Evolutionary conservation across 2,329 filamentous ascomycete genomes (phyloP), one percentile per base, ranked within the genome.

Genomic region (Cytospora paraplurivora): DNA sequence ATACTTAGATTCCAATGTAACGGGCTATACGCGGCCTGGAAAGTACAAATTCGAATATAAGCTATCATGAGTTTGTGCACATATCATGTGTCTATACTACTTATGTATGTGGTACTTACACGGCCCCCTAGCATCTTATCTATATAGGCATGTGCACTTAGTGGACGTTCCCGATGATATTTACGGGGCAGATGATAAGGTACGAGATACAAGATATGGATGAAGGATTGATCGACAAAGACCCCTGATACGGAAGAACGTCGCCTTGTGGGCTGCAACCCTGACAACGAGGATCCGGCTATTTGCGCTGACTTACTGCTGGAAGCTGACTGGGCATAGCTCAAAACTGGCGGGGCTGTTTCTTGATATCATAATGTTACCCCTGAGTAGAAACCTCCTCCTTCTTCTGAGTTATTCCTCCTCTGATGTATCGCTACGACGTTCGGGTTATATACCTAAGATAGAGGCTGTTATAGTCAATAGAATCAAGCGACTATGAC

Each of bases 251-350:
- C 38, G 38, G 44, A 19, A 47, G n/a, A n/a, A 11, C 44, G n/a
- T 47, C 44, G 44, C 44, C 44, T 47, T 47, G 44, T 47, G 44
- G 44, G 44, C 7, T 17, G 41, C 41, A 47, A 5, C 44, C 44
- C 21, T 47, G 44, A 47, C 10, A 19, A 47, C 21, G 44, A 47
- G 44, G 44, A 47, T 47, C 44, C 44, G 44, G 44, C 44, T 19
- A 19, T 7, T 47, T 47, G 44, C 44, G 44, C 44, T 47, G 44
- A 47, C 44, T 47, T 47, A 19, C 44, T 47, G n/a, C 44, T 47
- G n/a, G 12, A 4, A 19, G 7, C 5, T 47, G n/a, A 47, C n/a
- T 47, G 44, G 44, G 11, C n/a, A 17, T 2, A 47, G 6, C n/a
- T 47, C 7, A 4, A 21, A 21, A 0, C n/a, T 21, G n/a, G 44